Evolutionary conservation across 257 asterid species (phyloP).

Genomic region (Lavandula angustifolia): DNA sequence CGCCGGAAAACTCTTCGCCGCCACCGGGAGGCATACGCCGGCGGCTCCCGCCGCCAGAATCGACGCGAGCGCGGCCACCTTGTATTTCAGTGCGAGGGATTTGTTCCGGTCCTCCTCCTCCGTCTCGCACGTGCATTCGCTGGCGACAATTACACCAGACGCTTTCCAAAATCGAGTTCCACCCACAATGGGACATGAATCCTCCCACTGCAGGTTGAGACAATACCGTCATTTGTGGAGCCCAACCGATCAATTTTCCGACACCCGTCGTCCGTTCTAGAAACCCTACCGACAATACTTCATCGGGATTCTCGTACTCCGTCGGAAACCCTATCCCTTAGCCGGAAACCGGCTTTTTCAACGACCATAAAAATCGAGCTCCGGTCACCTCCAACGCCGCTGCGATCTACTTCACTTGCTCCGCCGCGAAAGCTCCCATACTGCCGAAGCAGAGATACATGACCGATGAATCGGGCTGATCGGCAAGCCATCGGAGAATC

Average conservation of each 20-base stretch:
- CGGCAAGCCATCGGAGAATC: slow-evolving; percentile 34
- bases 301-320: slow-evolving; percentile 31
- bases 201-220: too few relatives aligned
- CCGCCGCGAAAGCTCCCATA: slow-evolving; percentile 25
- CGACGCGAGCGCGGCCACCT: slow-evolving; percentile 43
- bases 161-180: too few relatives aligned
- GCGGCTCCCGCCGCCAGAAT: slow-evolving; percentile 40
- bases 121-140: slow-evolving; percentile 42
- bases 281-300: slow-evolving; percentile 40
- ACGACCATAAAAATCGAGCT: slow-evolving; percentile 44
- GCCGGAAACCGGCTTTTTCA: slow-evolving; percentile 35
- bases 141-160: slow-evolving; percentile 21
- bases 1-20: slow-evolving; percentile 32
- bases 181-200: too few relatives aligned
- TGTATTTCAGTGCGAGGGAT: slow-evolving; percentile 39
- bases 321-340: slow-evolving; percentile 10
- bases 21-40: slow-evolving; percentile 47
- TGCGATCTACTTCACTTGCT: slow-evolving; percentile 45
- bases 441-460: slow-evolving; percentile 47
- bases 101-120: slow-evolving; percentile 34
- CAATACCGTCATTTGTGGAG: too few relatives aligned
- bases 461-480: slow-evolving; percentile 39
- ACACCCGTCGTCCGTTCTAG: slow-evolving; percentile 13
- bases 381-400: slow-evolving; percentile 37
- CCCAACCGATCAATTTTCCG: slow-evolving; percentile 45